Base-by-base conservation (phyloP, 2,329 filamentous ascomycete genomes). In the Aspergillus brunneoviolaceus region DNA sequence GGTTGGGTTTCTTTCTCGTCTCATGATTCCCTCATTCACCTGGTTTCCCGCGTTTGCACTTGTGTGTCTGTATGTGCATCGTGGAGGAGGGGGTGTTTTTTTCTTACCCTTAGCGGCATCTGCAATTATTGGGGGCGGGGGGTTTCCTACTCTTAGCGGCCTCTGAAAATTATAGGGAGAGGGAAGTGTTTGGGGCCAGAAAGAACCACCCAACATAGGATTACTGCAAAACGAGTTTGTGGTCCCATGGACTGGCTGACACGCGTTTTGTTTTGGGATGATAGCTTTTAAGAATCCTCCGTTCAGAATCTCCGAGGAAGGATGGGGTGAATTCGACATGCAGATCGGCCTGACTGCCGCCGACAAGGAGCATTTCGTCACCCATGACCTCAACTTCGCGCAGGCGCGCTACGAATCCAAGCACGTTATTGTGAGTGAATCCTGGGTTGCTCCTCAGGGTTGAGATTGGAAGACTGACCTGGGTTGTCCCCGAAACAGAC, bases 241-340 rank as follows among this genome's bases (percentile, higher is more conserved):
- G 14, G 5, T 12, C 11, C 33, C 14, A 29, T 35, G 33, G 14
- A 6, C 39, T 54, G 29, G 49, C 60, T 62, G n/a, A 66, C 55
- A 49, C 33, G 39, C 25, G 25, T 16, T 29, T 50, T n/a, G 49
- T 27, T 29, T 19, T 33, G 50, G 31, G 51, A 49, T 31, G 55
- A 60, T 39, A 95, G 91, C 86, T 25, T 89, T 96, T 80, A 89
- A 88, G 72, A 88, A 90, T 65, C 86, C 92, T 0, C 95, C 95
- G 0, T 99, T 98, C 80, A 85, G 84, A 66, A 96, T 96, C 77
- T 83, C 87, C 65, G 96, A 99, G 78, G 91, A 97, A 79, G 95
- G 95, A 68, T 99, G 95, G 95, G 95, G 95, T 72, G 95, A 98
- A 80, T 99, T 99, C 75, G 95, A 98, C 74, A 94, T 99, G 87